Base-by-base conservation (phyloP, 2,329 filamentous ascomycete genomes). In the Tothia fuscella region DNA sequence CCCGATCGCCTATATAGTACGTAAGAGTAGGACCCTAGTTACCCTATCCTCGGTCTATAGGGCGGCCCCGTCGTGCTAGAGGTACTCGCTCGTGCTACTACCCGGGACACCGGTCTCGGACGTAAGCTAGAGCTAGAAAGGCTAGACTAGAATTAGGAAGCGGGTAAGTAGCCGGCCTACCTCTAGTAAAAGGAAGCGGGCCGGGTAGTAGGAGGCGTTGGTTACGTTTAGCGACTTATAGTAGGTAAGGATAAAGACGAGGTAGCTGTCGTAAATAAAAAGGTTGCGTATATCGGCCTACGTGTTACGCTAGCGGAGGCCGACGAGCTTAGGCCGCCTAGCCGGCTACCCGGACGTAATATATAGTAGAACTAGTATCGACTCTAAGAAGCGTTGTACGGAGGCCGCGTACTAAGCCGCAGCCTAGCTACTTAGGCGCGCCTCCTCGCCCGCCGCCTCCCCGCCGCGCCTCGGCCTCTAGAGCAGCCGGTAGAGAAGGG, bases 161-260 rank as follows among this genome's bases (percentile, higher is more conserved):
- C 16, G 20, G 6, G 25, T 10, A 6, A 38, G 35, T 24, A 38
- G 35, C 12, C 16, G 9, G 16, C 35, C 35, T 12, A 25, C 35
- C 16, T 38, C 12, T 16, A 16, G 35, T 20, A 38, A 16, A 6
- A 38, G 35, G 12, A 38, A 19, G 20, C 35, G 35, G 9, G 16
- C 20, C 6, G 35, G 35, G 20, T 7, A 38, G 9, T 21, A 10
- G 6, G 20, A 19, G 20, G 35, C 20, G 20, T 38, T 38, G 16
- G 35, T 38, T 10, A 38, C 12, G 20, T 38, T 38, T 10, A 38
- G 35, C 12, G 35, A 38, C 35, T 38, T 38, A 25, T 38, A 24
- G 35, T 38, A 38, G 12, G 35, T 25, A 9, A 38, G 35, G 6
- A 38, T 25, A 19, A 38, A 38, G 35, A 38, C 10, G 9, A 38